Evolutionary conservation across 495 filamentous ascomycete genomes (phyloP).

Genomic region (Glarea lozoyensis): DNA sequence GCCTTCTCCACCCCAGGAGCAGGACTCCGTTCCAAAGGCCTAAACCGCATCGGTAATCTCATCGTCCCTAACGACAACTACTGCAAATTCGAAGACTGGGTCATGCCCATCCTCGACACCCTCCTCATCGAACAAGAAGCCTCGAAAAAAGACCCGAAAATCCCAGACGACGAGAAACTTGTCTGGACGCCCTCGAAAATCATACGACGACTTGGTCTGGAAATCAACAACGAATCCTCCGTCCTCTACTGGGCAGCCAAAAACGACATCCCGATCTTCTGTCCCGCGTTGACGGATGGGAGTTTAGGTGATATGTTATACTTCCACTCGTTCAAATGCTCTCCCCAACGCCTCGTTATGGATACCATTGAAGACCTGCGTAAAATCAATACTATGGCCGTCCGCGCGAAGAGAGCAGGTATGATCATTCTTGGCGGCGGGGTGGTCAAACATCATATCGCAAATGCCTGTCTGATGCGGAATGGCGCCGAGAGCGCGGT

Average conservation of each 20-base stretch:
- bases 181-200: slow-evolving; percentile 88
- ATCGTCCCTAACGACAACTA: slow-evolving; percentile 97
- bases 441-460: slow-evolving; percentile 93
- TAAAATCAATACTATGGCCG: slow-evolving; percentile 79
- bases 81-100: slow-evolving; percentile 95
- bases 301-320: slow-evolving; percentile 95
- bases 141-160: slow-evolving; percentile 38
- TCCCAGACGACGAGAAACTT: slow-evolving; percentile 59
- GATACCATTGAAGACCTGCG: slow-evolving; percentile 89
- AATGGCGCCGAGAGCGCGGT: slow-evolving; percentile 95
- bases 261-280: slow-evolving; percentile 94
- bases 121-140: slow-evolving; percentile 93
- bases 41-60: slow-evolving; percentile 94
- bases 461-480: slow-evolving; percentile 92
- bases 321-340: slow-evolving; percentile 86
- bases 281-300: slow-evolving; percentile 90
- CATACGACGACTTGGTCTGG: slow-evolving; percentile 75
- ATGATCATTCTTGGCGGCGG: slow-evolving; percentile 95
- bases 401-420: slow-evolving; percentile 72
- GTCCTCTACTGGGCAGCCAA: slow-evolving; percentile 93
- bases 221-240: slow-evolving; percentile 82
- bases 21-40: slow-evolving; percentile 65
- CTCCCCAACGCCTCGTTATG: slow-evolving; percentile 65
- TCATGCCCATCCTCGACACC: slow-evolving; percentile 79
- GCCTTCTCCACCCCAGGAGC: slow-evolving; percentile 69